phyloP scores from a whole-genome alignment of 495 filamentous ascomycete species.

The Lindgomyces ingoldianus region DNA sequence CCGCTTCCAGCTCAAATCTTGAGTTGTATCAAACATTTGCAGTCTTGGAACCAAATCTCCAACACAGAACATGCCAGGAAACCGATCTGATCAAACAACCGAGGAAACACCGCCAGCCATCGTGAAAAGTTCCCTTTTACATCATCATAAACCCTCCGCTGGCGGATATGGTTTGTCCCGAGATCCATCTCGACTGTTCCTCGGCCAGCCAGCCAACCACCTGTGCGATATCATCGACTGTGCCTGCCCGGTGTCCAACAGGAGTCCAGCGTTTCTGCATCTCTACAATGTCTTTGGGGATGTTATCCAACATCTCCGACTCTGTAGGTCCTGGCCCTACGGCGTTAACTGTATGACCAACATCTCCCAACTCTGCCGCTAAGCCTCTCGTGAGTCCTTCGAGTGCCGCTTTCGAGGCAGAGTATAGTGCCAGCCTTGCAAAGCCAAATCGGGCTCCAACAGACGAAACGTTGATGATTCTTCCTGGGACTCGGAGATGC shows the following conservation, averaged over 20 bases:
- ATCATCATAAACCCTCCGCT: constrained; percentile 42
- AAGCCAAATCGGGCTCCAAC: constrained; percentile 51
- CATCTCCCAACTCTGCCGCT: constrained; percentile 49
- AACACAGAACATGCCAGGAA: not conserved
- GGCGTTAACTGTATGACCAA: constrained; percentile 50
- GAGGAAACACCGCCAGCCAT: constrained; percentile 10
- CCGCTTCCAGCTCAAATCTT: not conserved
- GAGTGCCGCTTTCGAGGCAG: constrained; percentile 52
- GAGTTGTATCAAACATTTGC: constrained; percentile 19
- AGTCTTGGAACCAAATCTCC: constrained; percentile 14
- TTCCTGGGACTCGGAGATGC: constrained; percentile 49
- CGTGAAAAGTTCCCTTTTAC: not conserved
- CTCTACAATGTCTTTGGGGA: constrained; percentile 43
- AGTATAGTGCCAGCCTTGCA: constrained; percentile 44
- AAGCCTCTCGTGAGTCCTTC: constrained; percentile 50
- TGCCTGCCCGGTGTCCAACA: constrained; percentile 41
- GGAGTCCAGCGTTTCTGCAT: constrained; percentile 48
- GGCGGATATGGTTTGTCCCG: constrained; percentile 42
- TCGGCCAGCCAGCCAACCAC: constrained; percentile 43
- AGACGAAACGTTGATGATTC: constrained; percentile 59
- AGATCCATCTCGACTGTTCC: constrained; percentile 41
- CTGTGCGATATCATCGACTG: constrained; percentile 42
- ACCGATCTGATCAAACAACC: constrained; percentile 23
- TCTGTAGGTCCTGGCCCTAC: constrained; percentile 49
- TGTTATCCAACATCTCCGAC: constrained; percentile 47